phyloP scores from a whole-genome alignment of 2,329 filamentous ascomycete genomes.

The Fusarium transvaalense region DNA sequence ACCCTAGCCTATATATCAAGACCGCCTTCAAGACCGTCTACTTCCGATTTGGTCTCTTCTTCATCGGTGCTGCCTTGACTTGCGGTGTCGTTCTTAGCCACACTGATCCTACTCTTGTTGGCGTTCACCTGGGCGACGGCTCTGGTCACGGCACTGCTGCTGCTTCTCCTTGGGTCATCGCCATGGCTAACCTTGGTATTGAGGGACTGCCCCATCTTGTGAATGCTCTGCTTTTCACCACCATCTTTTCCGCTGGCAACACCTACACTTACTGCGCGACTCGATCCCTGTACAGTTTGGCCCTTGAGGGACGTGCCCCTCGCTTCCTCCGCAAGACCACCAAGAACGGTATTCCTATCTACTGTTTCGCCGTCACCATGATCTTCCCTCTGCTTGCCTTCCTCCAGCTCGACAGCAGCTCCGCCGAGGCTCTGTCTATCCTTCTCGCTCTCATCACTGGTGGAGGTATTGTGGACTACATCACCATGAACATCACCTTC shows the following conservation, averaged over 20 bases:
- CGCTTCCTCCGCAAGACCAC: conserved; percentile 66
- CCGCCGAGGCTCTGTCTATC: conserved; percentile 58
- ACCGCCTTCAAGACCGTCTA: conserved; percentile 81
- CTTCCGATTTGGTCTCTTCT: conserved; percentile 78
- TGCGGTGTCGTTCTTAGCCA: conserved; percentile 31
- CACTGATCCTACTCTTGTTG: conserved; percentile 21
- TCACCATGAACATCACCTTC: conserved; percentile 68
- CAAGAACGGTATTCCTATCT: conserved; percentile 66
- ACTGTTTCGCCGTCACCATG: conserved; percentile 62
- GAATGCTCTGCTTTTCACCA: conserved; percentile 61
- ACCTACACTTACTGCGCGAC: conserved; percentile 59
- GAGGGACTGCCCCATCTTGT: conserved; percentile 62
- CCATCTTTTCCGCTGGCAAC: conserved; percentile 59
- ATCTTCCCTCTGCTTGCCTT: conserved; percentile 61
- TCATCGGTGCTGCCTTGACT: conserved; percentile 65
- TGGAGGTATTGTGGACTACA: conserved; percentile 63
- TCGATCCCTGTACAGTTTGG: conserved; percentile 68
- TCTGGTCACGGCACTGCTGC: conserved; percentile 16
- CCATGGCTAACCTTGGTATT: conserved; percentile 50
- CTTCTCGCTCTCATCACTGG: conserved; percentile 62
- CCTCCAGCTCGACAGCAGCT: conserved; percentile 58
- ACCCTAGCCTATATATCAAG: conserved; percentile 73
- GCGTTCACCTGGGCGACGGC: conserved; percentile 11
- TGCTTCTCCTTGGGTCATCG: conserved; percentile 41
- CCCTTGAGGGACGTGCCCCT: conserved; percentile 65